Evolutionary conservation across 2,329 filamentous ascomycete species (phyloP).

Genomic region (Sclerotinia glacialis): DNA sequence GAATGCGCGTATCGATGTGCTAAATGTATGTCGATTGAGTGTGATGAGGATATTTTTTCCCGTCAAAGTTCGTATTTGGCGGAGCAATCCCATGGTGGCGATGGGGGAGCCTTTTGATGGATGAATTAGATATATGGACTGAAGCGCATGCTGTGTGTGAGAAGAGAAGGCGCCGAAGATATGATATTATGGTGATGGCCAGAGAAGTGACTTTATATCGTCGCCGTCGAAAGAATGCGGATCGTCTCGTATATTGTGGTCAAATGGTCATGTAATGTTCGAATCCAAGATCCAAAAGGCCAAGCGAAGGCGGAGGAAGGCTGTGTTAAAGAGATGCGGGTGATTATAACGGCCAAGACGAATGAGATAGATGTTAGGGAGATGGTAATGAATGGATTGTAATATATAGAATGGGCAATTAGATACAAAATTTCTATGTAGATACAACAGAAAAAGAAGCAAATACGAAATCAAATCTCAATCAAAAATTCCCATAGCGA

Average conservation of each 20-base stretch:
- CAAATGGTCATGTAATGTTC: background rate
- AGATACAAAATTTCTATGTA: background rate
- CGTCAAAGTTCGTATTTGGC: constrained; percentile 60
- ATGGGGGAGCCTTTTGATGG: background rate
- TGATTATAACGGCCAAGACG: constrained; percentile 3
- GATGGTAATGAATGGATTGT: background rate
- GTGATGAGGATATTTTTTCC: constrained; percentile 61
- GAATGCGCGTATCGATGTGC: constrained; percentile 56
- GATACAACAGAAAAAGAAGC: background rate
- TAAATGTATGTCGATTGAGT: constrained; percentile 51
- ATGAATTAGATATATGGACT: background rate
- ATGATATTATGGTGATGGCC: background rate
- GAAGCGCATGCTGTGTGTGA: background rate
- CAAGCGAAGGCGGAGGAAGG: background rate
- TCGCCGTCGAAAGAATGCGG: background rate
- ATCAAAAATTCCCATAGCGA: background rate
- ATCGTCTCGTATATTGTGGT: background rate
- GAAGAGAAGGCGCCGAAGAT: background rate
- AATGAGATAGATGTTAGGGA: background rate
- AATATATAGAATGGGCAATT: background rate
- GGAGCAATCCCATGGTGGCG: constrained; percentile 49
- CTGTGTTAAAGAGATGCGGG: constrained; percentile 5
- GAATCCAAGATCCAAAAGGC: background rate
- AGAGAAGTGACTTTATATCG: background rate
- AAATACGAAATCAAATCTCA: background rate